Evolutionary conservation across 108 stramenopile species (phyloP), one percentile per base, ranked within the genome.

Genomic region (Discostella pseudostelligera): DNA sequence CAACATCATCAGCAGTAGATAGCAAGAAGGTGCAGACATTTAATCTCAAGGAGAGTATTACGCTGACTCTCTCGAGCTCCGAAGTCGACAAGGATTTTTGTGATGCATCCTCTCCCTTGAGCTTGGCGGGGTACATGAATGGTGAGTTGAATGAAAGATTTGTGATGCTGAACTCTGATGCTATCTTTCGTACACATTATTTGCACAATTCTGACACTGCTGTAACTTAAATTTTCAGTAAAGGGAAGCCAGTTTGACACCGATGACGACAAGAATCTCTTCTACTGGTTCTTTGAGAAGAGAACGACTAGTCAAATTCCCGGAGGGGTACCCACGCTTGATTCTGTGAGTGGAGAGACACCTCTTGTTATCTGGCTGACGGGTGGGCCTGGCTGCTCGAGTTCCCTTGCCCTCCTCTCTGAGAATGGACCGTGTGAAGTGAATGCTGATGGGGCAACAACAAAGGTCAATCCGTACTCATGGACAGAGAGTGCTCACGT

Each of bases 361-460:
- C 97, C 97, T 0, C 72, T 97, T 28, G 74, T 96, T 8, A 74
- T 97, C 0, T 98, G 97, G 97, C 82, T 98, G 57, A 97, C 95
- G 8, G 97, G 96, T 13, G 95, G 95, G n/a, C 94, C 96, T 14
- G 87, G 90, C 6, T 92, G 90, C 66, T 95, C 94, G 3, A 89
- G 87, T 40, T 84, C 83, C 29, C 80, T 96, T 36, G 98, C 93
- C 11, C 86, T 99, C 0, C 74, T 99, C 16, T 80, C 82, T 9
- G 98, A 99, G 66, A 99, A 99, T 68, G 98, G 98, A 36, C 98
- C 98, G 13, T 99, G 97, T 79, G 64, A 49, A 16, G 94, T 97
- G 59, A 93, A 96, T 67, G 62, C 55, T 0, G 96, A 96, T 67
- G 97, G 97, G 19, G 68, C 65, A n/a, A 57, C 72, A 40, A 99